Percentiles rank a stretch among this genome's conserved stretches.
phyloP scores from a whole-genome alignment of 371 early-diverging fungal genomes.

The Mucor sp. region DNA sequence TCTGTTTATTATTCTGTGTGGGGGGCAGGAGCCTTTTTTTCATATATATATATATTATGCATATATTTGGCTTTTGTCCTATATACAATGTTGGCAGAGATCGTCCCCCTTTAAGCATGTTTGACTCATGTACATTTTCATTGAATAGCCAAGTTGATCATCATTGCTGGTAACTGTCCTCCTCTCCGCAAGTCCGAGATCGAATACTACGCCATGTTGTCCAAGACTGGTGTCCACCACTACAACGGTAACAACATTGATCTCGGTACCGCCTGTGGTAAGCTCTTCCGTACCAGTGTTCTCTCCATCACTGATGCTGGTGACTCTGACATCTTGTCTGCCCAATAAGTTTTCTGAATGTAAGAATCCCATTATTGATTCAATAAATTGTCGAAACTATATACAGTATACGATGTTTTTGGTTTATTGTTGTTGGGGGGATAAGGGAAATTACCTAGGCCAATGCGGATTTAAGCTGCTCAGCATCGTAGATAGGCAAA shows the following conservation, averaged over 20 bases:
- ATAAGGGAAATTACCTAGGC: not conserved
- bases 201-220: constrained; percentile 99
- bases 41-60: constrained; percentile 9
- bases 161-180: constrained; percentile 98
- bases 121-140: not conserved
- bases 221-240: constrained; percentile 99
- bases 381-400: not conserved
- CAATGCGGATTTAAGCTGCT: constrained; percentile 11
- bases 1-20: constrained; percentile 2
- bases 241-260: constrained; percentile 98
- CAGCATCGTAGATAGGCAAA: constrained; percentile 32
- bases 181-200: constrained; percentile 99
- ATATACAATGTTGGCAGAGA: constrained; percentile 30
- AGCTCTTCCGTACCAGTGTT: constrained; percentile 92
- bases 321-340: constrained; percentile 78
- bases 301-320: constrained; percentile 98
- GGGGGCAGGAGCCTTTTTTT: constrained; percentile 26
- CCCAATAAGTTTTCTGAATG: constrained; percentile 37
- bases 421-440: not conserved
- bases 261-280: constrained; percentile 99
- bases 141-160: constrained; percentile 90
- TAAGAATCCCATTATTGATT: not conserved
- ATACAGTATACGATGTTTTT: not conserved
- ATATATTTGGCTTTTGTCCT: constrained; percentile 15
- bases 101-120: constrained; percentile 35